phyloP scores from a whole-genome alignment of 1,284 basidiomycete genomes.

The Ceratobasidium sp. region DNA sequence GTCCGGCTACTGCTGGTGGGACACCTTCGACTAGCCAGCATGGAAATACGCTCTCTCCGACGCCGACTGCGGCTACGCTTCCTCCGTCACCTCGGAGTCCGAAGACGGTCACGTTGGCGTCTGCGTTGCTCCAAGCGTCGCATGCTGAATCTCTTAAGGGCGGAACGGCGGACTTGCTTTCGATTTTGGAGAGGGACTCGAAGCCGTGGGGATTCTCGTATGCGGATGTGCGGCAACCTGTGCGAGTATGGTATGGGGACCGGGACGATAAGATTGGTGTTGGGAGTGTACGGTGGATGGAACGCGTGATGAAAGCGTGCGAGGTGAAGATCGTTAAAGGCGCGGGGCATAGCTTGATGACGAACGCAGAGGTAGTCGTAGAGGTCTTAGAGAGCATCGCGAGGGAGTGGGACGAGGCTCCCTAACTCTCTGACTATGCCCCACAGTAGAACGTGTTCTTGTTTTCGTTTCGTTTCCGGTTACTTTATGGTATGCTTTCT shows the following conservation, averaged over 20 bases:
- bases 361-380: slow-evolving; percentile 86
- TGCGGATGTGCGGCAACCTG: slow-evolving; percentile 78
- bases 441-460: no score
- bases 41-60: background rate
- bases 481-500: slow-evolving; percentile 15
- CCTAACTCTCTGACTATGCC: background rate
- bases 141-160: slow-evolving; percentile 95
- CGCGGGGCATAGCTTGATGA: slow-evolving; percentile 94
- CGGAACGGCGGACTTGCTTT: slow-evolving; percentile 89
- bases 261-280: slow-evolving; percentile 93
- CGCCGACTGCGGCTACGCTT: slow-evolving; percentile 16
- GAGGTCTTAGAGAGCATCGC: slow-evolving; percentile 81
- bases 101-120: slow-evolving; percentile 54
- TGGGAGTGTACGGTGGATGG: slow-evolving; percentile 91
- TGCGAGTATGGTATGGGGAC: slow-evolving; percentile 94
- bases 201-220: slow-evolving; percentile 61
- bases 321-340: slow-evolving; percentile 85
- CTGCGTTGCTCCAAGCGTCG: slow-evolving; percentile 91
- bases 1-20: slow-evolving; percentile 13
- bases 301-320: slow-evolving; percentile 85
- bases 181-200: slow-evolving; percentile 51
- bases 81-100: slow-evolving; percentile 30
- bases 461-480: no score
- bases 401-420: slow-evolving; percentile 53
- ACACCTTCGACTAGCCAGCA: background rate